These are phyloP conservation scores for Solanum clarkiae DNA, from an alignment of 257 asterid species.

Conservation along the genomic window DNA sequence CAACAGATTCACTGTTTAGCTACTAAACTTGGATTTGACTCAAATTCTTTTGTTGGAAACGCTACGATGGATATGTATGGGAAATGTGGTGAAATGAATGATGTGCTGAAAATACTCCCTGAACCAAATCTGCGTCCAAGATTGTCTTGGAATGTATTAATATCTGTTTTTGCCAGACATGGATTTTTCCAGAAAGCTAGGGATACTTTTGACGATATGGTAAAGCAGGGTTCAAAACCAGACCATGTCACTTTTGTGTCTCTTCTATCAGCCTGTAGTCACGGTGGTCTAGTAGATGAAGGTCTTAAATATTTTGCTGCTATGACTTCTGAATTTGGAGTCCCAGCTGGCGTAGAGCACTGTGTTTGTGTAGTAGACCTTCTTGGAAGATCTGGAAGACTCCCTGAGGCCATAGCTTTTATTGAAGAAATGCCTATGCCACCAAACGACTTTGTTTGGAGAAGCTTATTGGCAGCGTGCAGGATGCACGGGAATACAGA, in stretches of 20 bases:
- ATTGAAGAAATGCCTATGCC: conserved; percentile 61
- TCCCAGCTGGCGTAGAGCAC: conserved; percentile 62
- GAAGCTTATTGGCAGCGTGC: conserved; percentile 58
- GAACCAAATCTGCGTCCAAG: conserved; percentile 38
- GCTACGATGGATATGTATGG: conserved; percentile 86
- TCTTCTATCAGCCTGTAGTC: conserved; percentile 85
- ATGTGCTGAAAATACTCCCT: conserved; percentile 51
- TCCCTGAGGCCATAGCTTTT: conserved; percentile 60
- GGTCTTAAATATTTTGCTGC: conserved; percentile 57
- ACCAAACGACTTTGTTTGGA: conserved; percentile 69
- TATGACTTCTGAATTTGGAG: conserved; percentile 49
- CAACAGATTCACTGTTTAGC: conserved; percentile 58
- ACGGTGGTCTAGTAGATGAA: conserved; percentile 74
- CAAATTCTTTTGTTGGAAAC: conserved; percentile 42
- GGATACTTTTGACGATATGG: conserved; percentile 57
- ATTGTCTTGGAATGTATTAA: conserved; percentile 62
- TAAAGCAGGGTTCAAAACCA: conserved; percentile 40
- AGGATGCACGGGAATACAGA: conserved; percentile 57
- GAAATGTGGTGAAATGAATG: conserved; percentile 61
- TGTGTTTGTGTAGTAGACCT: conserved; percentile 81
- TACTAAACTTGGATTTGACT: conserved; percentile 48
- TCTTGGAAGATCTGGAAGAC: conserved; percentile 73
- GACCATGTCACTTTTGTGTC: conserved; percentile 83
- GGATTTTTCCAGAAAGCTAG: conserved; percentile 48
- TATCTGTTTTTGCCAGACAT: conserved; percentile 70